These are phyloP conservation scores for Volvariella volvacea DNA, from an alignment of 1,284 basidiomycete genomes.

Conservation along the genomic window DNA sequence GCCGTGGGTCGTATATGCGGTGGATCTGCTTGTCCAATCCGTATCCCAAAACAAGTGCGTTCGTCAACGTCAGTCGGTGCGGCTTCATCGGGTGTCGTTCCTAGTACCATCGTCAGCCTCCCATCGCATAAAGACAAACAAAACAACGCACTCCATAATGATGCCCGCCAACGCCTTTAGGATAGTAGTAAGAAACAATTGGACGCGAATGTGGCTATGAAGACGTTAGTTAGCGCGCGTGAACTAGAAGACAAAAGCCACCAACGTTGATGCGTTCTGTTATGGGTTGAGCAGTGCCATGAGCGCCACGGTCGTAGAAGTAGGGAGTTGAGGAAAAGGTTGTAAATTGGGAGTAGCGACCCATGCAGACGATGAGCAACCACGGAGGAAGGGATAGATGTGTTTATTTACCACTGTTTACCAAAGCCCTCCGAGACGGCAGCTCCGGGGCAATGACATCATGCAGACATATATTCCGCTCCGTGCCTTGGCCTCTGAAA, in stretches of 20 bases:
- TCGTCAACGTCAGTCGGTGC: constrained; percentile 89
- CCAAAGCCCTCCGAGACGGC: no score
- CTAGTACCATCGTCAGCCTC: constrained; percentile 30
- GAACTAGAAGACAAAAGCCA: no score
- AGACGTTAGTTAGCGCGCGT: no score
- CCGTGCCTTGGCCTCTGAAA: no score
- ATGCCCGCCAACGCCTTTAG: constrained; percentile 90
- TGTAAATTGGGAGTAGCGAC: constrained; percentile 40
- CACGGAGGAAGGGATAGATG: no score
- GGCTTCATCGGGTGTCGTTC: constrained; percentile 99
- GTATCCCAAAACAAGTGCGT: constrained; percentile 93
- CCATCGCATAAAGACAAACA: constrained; percentile 3
- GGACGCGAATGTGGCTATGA: constrained; percentile 84
- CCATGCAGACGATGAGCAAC: constrained; percentile 20
- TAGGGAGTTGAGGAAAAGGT: constrained; percentile 67
- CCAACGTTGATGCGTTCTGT: constrained; percentile 68
- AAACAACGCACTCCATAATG: constrained; percentile 79
- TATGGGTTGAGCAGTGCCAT: constrained; percentile 66
- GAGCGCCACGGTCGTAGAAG: constrained; percentile 63
- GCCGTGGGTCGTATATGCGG: constrained; percentile 82
- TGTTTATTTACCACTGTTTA: no score
- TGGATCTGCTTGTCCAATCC: constrained; percentile 96
- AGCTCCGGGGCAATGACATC: no score
- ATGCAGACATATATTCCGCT: no score
- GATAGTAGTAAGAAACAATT: constrained; percentile 93